phyloP scores from a whole-genome alignment of 257 asterid species.

The Cynanchum wilfordii region DNA sequence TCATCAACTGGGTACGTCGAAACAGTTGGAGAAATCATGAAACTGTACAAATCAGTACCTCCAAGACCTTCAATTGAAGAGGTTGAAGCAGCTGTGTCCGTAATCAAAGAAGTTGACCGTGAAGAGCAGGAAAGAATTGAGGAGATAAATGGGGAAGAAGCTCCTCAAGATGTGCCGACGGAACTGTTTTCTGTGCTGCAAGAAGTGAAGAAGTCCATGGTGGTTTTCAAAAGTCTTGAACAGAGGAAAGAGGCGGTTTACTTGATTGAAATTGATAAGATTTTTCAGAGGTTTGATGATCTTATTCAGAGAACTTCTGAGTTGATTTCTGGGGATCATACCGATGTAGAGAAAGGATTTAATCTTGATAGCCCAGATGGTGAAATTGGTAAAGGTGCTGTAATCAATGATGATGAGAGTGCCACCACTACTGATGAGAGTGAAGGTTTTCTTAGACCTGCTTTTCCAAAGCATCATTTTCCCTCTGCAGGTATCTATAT shows the following conservation, averaged over 20 bases:
- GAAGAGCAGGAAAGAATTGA: slow-evolving; percentile 44
- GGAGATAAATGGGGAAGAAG: slow-evolving; percentile 39
- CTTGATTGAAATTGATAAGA: slow-evolving; percentile 51
- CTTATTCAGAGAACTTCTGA: slow-evolving; percentile 55
- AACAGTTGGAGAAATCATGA: slow-evolving; percentile 57
- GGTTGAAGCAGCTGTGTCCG: slow-evolving; percentile 62
- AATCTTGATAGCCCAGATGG: slow-evolving; percentile 30
- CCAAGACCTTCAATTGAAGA: slow-evolving; percentile 63
- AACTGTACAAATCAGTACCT: slow-evolving; percentile 54
- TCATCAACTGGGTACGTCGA: slow-evolving; percentile 36
- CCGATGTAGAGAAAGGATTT: slow-evolving; percentile 12
- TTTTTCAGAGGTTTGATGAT: slow-evolving; percentile 49
- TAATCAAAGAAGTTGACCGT: slow-evolving; percentile 39
- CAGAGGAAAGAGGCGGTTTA: slow-evolving; percentile 60
- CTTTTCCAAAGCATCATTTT: slow-evolving; percentile 23
- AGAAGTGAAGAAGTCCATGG: slow-evolving; percentile 44
- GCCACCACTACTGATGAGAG: slow-evolving; percentile 25
- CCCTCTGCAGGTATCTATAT: slow-evolving; percentile 43
- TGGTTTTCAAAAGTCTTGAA: slow-evolving; percentile 40
- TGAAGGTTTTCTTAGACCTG: slow-evolving; percentile 20
- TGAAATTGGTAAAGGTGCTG: slow-evolving; percentile 27
- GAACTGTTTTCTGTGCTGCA: slow-evolving; percentile 48
- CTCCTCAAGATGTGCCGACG: slow-evolving; percentile 40
- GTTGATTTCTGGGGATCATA: slow-evolving; percentile 42
- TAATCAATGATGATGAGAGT: slow-evolving; percentile 30